phyloP scores from a whole-genome alignment of 192 early-diverging fungal genomes.

The Coemansia sp. region DNA sequence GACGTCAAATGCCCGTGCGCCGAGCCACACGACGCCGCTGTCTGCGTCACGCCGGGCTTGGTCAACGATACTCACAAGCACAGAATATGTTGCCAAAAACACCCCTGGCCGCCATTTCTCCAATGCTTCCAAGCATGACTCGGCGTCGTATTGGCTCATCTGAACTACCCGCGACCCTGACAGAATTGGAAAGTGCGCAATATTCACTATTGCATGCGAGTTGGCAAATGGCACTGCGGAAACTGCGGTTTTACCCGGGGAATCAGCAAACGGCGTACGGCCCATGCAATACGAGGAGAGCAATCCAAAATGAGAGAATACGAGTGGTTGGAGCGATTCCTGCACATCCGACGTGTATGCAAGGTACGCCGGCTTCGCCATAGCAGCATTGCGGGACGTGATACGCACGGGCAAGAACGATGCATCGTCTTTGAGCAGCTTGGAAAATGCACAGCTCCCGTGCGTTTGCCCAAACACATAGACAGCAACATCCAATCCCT shows the following conservation, averaged over 20 bases:
- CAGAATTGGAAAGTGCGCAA: slow-evolving; percentile 49
- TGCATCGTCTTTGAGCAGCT: slow-evolving; percentile 41
- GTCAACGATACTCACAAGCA: slow-evolving; percentile 20
- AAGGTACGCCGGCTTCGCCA: slow-evolving; percentile 44
- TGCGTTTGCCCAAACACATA: slow-evolving; percentile 21
- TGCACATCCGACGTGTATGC: slow-evolving; percentile 19
- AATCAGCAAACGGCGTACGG: slow-evolving; percentile 10
- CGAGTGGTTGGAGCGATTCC: slow-evolving; percentile 20
- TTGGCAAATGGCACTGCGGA: slow-evolving; percentile 43
- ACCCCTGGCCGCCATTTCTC: slow-evolving; percentile 30
- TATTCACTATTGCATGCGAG: slow-evolving; percentile 40
- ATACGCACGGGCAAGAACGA: slow-evolving; percentile 44
- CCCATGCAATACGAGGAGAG: slow-evolving; percentile 28
- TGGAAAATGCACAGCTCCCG: slow-evolving; percentile 11
- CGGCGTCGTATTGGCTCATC: slow-evolving; percentile 21
- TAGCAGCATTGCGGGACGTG: slow-evolving; percentile 29
- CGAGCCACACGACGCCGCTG: slow-evolving; percentile 5
- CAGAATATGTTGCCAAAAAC: slow-evolving; percentile 30
- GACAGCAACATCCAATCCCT: slow-evolving; percentile 19
- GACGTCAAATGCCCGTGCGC: slow-evolving; percentile 23
- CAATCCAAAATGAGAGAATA: slow-evolving; percentile 49
- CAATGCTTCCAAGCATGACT: slow-evolving; percentile 30
- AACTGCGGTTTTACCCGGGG: slow-evolving; percentile 27
- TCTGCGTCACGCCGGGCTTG: slow-evolving; percentile 16
- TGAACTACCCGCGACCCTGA: slow-evolving; percentile 48